A percentile compares a stretch with the other conserved stretches of the same genome.
These are phyloP conservation scores for Aspergillus fumigatus DNA, from an alignment of 2,329 filamentous ascomycete genomes.

Conservation along the genomic window DNA sequence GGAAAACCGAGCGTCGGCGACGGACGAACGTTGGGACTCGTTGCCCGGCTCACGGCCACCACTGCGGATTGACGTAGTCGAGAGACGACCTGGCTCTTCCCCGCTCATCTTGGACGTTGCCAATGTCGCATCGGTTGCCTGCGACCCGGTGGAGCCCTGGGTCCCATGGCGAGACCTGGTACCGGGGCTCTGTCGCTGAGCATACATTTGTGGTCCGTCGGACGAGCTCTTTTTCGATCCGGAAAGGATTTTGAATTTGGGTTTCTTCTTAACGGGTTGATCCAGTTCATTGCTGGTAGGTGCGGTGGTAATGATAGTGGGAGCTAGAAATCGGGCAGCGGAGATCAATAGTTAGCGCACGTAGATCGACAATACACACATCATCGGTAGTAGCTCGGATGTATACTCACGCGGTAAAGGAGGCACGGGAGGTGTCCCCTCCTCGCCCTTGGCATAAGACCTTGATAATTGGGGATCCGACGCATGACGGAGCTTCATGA, in stretches of 20 bases:
- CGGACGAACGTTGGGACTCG: conserved; percentile 57
- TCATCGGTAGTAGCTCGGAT: not conserved
- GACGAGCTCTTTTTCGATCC: conserved; percentile 30
- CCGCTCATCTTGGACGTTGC: conserved; percentile 51
- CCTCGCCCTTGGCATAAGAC: conserved; percentile 61
- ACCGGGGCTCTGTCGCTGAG: conserved; percentile 5
- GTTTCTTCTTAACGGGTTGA: conserved; percentile 37
- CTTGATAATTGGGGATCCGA: conserved; percentile 85
- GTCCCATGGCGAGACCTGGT: conserved; percentile 17
- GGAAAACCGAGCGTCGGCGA: conserved; percentile 63
- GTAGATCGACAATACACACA: conserved; percentile 1
- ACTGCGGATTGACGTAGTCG: conserved; percentile 42
- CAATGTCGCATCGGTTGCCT: conserved; percentile 24
- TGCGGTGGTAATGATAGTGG: conserved; percentile 83
- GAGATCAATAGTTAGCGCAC: conserved; percentile 5
- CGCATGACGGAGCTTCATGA: conserved; percentile 84
- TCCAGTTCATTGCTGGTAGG: conserved; percentile 65
- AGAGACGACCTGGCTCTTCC: conserved; percentile 56
- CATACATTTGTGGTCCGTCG: conserved; percentile 23
- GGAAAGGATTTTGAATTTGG: conserved; percentile 37
- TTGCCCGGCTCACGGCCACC: conserved; percentile 58
- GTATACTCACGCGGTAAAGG: conserved; percentile 35
- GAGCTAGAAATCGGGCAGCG: conserved; percentile 35
- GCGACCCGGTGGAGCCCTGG: conserved; percentile 26
- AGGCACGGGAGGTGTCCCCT: conserved; percentile 47